Base-by-base conservation (phyloP, 2,329 filamentous ascomycete genomes). In the Hymenoscyphus fructigenus region DNA sequence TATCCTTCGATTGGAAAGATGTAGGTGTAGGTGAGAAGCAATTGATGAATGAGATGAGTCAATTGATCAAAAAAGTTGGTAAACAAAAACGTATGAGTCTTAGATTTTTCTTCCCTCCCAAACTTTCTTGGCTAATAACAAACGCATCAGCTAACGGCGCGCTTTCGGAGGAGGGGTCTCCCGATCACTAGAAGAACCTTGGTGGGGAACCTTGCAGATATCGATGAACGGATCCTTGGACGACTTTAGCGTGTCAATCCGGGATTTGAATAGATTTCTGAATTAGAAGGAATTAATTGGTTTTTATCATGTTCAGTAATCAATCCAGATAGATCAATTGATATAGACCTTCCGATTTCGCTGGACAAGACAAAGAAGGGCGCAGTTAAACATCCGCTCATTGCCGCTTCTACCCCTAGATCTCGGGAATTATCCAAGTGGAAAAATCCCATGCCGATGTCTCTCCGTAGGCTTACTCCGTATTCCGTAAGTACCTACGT, bases 31-130 rank as follows among this genome's bases (percentile, higher is more conserved):
- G 47, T 53, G 17, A 53, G 20, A 47, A 1, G 20, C 41, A 47
- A 36, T 36, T 36, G 34, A 36, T 12, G 9, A 32, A 36, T 12
- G 29, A 36, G 34, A 36, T 36, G 34, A 20, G n/a, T 47, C 44
- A 50, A 50, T 50, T 50, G n/a, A 9, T 44, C 20, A 9, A 44
- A 44, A 44, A 6, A 41, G 17, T 4, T 15, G 38, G 17, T 1
- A 14, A 50, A 23, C 14, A 12, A 50, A 12, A 23, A 50, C 7
- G 44, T 23, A 59, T 63, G 57, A 63, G 57, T 56, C 62, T 60
- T 60, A 41, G 58, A 61, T 47, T 58, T 62, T 62, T 56, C 55
- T 41, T 44, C 15, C 41, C 15, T 44, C n/a, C 20, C 20, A 23
- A 50, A 23, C 50, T 58, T 14, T 32, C 20, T 34, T 29, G 62